phyloP scores from a whole-genome alignment of 1,284 basidiomycete genomes.

The Moesziomyces sp. region DNA sequence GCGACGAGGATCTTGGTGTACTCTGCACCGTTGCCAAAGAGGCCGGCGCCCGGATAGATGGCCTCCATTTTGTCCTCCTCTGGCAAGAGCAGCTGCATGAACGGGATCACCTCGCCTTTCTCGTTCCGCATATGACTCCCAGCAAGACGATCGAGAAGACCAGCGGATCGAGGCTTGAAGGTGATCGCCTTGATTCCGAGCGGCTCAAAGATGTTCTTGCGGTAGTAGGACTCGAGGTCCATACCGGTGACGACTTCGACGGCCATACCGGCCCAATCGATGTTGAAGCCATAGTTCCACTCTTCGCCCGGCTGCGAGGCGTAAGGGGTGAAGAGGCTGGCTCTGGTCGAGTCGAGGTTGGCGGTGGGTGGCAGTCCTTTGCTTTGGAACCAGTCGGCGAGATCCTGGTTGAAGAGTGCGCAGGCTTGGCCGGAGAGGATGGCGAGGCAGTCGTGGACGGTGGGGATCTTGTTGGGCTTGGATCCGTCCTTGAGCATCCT shows the following conservation, averaged over 20 bases:
- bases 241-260: slow-evolving; percentile 47
- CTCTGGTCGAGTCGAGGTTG: slow-evolving; percentile 14
- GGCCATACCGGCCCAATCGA: slow-evolving; percentile 54
- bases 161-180: slow-evolving; percentile 25
- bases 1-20: slow-evolving; percentile 47
- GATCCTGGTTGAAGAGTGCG: slow-evolving; percentile 48
- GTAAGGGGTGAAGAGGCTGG: slow-evolving; percentile 31
- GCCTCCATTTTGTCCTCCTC: slow-evolving; percentile 42
- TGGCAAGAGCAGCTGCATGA: slow-evolving; percentile 17
- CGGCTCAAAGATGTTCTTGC: slow-evolving; percentile 56
- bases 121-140: slow-evolving; percentile 13
- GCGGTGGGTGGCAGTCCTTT: slow-evolving; percentile 20
- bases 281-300: slow-evolving; percentile 50
- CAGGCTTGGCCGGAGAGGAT: slow-evolving; percentile 37
- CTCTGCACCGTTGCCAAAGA: slow-evolving; percentile 28
- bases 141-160: slow-evolving; percentile 21
- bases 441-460: slow-evolving; percentile 25
- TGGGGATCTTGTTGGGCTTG: slow-evolving; percentile 42
- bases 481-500: slow-evolving; percentile 37
- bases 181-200: slow-evolving; percentile 53
- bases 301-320: slow-evolving; percentile 47
- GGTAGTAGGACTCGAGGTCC: slow-evolving; percentile 51
- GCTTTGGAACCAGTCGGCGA: slow-evolving; percentile 25
- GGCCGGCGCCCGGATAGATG: slow-evolving; percentile 46
- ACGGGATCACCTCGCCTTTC: slow-evolving; percentile 12